Conservation (phyloP, 768 basidiomycete genomes). For the Phaffia australis region DNA sequence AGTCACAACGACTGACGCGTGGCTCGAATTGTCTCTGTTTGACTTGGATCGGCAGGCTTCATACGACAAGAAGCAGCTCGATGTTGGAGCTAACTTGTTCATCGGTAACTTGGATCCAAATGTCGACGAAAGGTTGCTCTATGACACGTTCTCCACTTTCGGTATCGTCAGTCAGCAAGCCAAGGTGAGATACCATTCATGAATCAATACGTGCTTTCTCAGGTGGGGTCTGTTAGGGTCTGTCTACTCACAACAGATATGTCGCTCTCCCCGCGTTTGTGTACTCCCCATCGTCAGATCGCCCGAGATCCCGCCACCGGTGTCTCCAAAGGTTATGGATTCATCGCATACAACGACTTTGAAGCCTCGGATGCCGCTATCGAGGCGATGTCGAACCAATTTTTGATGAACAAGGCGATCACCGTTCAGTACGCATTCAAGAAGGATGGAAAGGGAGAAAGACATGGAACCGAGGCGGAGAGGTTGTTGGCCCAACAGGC, state of each 20-base stretch:
- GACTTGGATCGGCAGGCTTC: constrained; percentile 54
- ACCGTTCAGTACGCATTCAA: constrained; percentile 98
- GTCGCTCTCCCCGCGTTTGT: neutral
- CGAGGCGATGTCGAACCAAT: constrained; percentile 94
- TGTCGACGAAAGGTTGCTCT: constrained; percentile 82
- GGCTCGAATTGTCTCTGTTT: neutral
- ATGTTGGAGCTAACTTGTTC: constrained; percentile 95
- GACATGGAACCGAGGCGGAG: constrained; percentile 95
- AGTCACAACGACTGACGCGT: too few relatives aligned
- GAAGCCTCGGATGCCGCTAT: constrained; percentile 92
- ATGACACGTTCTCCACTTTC: constrained; percentile 92
- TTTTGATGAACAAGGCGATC: constrained; percentile 96
- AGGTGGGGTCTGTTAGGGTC: neutral
- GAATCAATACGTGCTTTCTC: neutral
- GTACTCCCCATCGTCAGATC: constrained; percentile 49
- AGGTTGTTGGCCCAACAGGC: constrained; percentile 90
- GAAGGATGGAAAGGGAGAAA: constrained; percentile 96
- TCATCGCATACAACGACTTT: constrained; percentile 94
- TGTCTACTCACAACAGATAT: neutral
- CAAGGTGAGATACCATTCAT: constrained; percentile 32
- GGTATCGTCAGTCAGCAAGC: constrained; percentile 36
- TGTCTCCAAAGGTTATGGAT: constrained; percentile 90
- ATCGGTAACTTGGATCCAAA: constrained; percentile 91
- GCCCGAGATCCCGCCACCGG: constrained; percentile 77
- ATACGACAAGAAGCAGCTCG: constrained; percentile 94